Evolutionary conservation across 1,284 basidiomycete species (phyloP).

Genomic region (Austropuccinia psidii): DNA sequence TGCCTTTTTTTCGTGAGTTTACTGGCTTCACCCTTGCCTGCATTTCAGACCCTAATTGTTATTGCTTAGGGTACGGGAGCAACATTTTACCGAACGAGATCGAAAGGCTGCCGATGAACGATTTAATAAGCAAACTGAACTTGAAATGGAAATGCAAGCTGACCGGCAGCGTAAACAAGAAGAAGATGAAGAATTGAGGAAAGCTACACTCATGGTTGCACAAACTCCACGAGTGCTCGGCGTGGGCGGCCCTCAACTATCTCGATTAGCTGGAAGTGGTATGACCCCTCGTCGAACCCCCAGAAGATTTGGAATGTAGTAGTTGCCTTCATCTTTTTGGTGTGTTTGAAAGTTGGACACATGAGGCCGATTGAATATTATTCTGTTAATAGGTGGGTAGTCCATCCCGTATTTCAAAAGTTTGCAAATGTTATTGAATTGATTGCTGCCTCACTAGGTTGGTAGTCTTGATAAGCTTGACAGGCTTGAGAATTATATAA

Average conservation of each 20-base stretch:
- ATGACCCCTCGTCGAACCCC: constrained; percentile 32
- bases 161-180: constrained; percentile 39
- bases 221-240: constrained; percentile 34
- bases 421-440: too few relatives aligned
- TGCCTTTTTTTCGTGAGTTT: constrained; percentile 54
- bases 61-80: constrained; percentile 40
- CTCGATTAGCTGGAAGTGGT: constrained; percentile 30
- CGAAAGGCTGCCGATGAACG: constrained; percentile 71
- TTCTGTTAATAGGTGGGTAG: too few relatives aligned
- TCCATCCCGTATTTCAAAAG: too few relatives aligned
- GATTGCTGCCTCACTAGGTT: too few relatives aligned
- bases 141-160: constrained; percentile 55
- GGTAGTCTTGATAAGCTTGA: too few relatives aligned
- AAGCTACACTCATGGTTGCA: constrained; percentile 26
- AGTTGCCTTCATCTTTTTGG: neutral
- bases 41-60: constrained; percentile 61
- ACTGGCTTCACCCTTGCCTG: constrained; percentile 88
- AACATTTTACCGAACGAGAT: constrained; percentile 73
- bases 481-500: too few relatives aligned
- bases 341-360: neutral
- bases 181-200: constrained; percentile 36
- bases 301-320: constrained; percentile 33
- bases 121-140: constrained; percentile 77
- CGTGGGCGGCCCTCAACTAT: constrained; percentile 28
- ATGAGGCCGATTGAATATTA: too few relatives aligned